Base-by-base conservation (phyloP, 2,329 filamentous ascomycete species). In the Clarireedia sp. region DNA sequence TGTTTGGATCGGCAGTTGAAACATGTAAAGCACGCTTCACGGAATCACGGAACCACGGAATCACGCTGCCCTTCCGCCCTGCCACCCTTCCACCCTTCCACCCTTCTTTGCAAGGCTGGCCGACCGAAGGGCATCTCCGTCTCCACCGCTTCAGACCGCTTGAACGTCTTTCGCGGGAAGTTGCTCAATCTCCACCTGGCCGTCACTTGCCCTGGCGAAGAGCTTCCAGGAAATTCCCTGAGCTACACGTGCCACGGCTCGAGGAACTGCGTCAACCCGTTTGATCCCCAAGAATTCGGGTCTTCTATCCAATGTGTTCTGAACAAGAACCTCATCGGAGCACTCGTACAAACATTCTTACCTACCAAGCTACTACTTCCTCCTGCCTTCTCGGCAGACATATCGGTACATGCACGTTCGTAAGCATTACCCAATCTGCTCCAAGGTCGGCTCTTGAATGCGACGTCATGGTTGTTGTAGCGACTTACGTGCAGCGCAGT, bases 171-270 rank as follows among this genome's bases (percentile, higher is more conserved):
- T 37, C 41, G 29, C 29, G 29, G 29, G 23, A 54, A 54, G 10
- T 33, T 41, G 23, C 37, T 40, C 38, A 33, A 33, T 33, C 29
- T 33, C 29, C 29, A 33, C 29, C 29, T 10, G 29, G 9, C 29
- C 9, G 9, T 33, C 29, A 33, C 10, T 33, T 33, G 24, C 24
- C 51, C 29, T 29, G 51, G 37, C 29, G 51, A 48, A 43, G 36
- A 37, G 12, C 17, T 54, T 24, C 51, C 41, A 49, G 51, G 51
- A 43, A 49, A 26, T 37, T 19, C 52, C 52, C 43, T 54, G 52
- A 54, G 24, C 12, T 26, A 16, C 52, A 54, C 52, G 52, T 50
- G 46, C 41, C 29, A 12, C 29, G 12, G 29, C 29, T 33, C 10
- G 29, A 33, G 29, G 10, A 33, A 33, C 29, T 33, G 12, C 16